Evolutionary conservation across 768 basidiomycete species (phyloP), one percentile per base, ranked within the genome.

Genomic region (Coprinopsis strossmayeri): DNA sequence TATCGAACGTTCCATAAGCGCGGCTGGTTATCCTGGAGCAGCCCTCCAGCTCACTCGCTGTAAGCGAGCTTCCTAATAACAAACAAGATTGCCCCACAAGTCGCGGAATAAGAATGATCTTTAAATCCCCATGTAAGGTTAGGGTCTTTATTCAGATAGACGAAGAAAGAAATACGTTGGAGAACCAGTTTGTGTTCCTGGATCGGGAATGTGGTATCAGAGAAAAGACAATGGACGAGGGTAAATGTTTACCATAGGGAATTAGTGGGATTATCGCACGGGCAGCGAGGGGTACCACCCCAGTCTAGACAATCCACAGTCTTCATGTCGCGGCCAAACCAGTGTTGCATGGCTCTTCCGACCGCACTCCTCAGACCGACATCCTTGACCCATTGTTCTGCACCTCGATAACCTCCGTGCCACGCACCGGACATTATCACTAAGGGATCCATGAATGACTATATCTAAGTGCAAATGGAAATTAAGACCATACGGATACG

Each of bases 181-280:
- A 73, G 54, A 72, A 79, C 82, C 82, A 84, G 57, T 83, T 84
- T 1, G 74, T 73, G 54, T 83, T 85, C 78, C 80, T 82, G 11
- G 39, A n/a, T n/a, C n/a, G n/a, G n/a, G n/a, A n/a, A n/a, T n/a
- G n/a, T n/a, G n/a, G n/a, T n/a, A n/a, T n/a, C n/a, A n/a, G n/a
- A n/a, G n/a, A n/a, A n/a, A n/a, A n/a, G n/a, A n/a, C n/a, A n/a
- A n/a, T n/a, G n/a, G n/a, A n/a, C n/a, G 27, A 3, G 11, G 27
- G 20, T 24, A n/a, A 45, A 38, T 32, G 56, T 56, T 37, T 57
- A 66, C 70, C 72, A 74, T 30, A 76, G 53, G 42, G 64, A 61
- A 48, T 68, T 64, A 28, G 68, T 77, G 3, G 72, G 68, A 7
- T 78, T 77, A 10, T 63, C 62, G 53, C 82, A 86, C 4, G 81